Evolutionary conservation across 2,329 filamentous ascomycete species (phyloP).

Genomic region (Penicillium expansum): DNA sequence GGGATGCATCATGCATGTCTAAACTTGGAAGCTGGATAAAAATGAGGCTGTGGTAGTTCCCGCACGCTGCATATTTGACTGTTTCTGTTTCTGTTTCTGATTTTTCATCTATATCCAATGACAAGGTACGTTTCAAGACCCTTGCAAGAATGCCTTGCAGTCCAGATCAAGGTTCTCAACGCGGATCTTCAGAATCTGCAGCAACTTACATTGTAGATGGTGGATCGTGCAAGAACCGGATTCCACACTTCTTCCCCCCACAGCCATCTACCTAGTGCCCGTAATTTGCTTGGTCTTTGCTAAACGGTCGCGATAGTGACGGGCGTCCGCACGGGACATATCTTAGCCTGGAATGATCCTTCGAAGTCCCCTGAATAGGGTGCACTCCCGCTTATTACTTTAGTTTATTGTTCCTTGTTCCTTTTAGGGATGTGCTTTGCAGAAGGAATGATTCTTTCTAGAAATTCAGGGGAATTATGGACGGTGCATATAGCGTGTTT

Average conservation of each 20-base stretch:
- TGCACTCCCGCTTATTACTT: background rate
- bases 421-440: conserved; percentile 1
- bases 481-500: conserved; percentile 12
- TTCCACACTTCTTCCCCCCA: background rate
- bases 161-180: background rate
- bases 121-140: background rate
- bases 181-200: conserved; percentile 2
- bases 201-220: background rate
- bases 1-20: background rate
- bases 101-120: background rate
- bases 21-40: conserved; percentile 4
- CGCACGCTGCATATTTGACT: background rate
- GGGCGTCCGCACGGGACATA: background rate
- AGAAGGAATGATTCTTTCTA: conserved; percentile 13
- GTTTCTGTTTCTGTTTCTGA: background rate
- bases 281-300: background rate
- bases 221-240: background rate
- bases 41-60: conserved; percentile 1
- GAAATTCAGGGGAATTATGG: conserved; percentile 5
- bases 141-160: conserved; percentile 1
- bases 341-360: background rate
- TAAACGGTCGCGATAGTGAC: conserved; percentile 1
- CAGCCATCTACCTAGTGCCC: background rate
- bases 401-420: conserved; percentile 1
- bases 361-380: background rate